Conservation (phyloP, 2,329 filamentous ascomycete genomes). For the Pyricularia sp. region DNA sequence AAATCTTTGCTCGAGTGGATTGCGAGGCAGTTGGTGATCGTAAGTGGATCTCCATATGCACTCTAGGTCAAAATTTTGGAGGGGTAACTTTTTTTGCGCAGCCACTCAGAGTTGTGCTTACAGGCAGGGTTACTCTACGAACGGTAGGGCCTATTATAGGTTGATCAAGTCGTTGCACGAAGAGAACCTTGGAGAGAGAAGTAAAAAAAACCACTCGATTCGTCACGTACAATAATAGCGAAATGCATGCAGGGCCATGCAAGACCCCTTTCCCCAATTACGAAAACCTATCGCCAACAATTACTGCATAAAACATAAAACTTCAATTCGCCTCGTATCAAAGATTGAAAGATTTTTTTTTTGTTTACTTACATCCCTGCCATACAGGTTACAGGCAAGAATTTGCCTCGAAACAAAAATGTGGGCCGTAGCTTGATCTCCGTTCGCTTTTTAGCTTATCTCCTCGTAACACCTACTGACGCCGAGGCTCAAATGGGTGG, state of each 20-base stretch:
- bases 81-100: background rate
- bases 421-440: background rate
- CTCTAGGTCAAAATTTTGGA: background rate
- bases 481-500: conserved; percentile 2
- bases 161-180: background rate
- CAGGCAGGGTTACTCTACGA: background rate
- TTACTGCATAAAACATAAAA: background rate
- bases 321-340: background rate
- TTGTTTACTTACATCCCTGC: background rate
- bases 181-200: background rate
- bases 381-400: background rate
- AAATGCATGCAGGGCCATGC: background rate
- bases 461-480: conserved; percentile 6
- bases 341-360: background rate
- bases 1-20: background rate
- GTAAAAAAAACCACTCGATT: background rate
- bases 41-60: background rate
- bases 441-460: conserved; percentile 5
- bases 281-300: background rate
- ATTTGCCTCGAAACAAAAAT: background rate
- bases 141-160: background rate
- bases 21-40: background rate
- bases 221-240: background rate
- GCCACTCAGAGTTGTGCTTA: background rate
- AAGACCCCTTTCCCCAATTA: background rate